Percentiles rank a stretch among this genome's conserved stretches.
Conservation (phyloP, 2,329 filamentous ascomycete species). For the Trichoderma harzianum region DNA sequence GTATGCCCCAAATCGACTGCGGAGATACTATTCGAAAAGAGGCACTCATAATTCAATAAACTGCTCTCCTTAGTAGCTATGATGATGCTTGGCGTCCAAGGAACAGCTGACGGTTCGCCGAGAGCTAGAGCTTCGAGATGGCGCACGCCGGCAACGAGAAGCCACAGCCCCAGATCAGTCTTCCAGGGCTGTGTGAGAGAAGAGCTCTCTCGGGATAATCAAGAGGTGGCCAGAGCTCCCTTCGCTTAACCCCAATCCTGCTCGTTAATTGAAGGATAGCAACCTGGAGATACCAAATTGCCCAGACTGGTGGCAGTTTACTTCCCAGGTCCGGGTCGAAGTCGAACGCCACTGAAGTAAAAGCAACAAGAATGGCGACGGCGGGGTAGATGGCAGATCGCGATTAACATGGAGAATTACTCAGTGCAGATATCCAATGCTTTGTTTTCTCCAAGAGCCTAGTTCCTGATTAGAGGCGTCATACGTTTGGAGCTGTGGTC, state of each 20-base stretch:
- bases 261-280: not conserved
- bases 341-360: constrained; percentile 9
- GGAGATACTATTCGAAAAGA: not conserved
- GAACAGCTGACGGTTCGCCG: not conserved
- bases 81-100: not conserved
- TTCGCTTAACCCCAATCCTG: not conserved
- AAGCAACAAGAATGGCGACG: not conserved
- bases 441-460: not conserved
- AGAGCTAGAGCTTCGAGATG: not conserved
- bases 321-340: constrained; percentile 4
- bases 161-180: too few relatives aligned
- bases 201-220: not conserved
- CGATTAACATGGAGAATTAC: not conserved
- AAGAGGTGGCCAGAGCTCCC: constrained; percentile 5
- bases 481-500: not conserved
- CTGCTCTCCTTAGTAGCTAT: not conserved
- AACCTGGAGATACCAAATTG: not conserved
- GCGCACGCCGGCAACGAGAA: not conserved
- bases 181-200: not conserved
- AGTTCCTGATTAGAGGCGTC: constrained; percentile 16
- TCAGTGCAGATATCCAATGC: not conserved
- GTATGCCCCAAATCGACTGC: not conserved
- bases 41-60: not conserved
- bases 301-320: not conserved
- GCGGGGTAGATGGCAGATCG: constrained; percentile 10